Evolutionary conservation across 805 yeast genomes (phyloP).

Genomic region (Saturnispora quitensis): DNA sequence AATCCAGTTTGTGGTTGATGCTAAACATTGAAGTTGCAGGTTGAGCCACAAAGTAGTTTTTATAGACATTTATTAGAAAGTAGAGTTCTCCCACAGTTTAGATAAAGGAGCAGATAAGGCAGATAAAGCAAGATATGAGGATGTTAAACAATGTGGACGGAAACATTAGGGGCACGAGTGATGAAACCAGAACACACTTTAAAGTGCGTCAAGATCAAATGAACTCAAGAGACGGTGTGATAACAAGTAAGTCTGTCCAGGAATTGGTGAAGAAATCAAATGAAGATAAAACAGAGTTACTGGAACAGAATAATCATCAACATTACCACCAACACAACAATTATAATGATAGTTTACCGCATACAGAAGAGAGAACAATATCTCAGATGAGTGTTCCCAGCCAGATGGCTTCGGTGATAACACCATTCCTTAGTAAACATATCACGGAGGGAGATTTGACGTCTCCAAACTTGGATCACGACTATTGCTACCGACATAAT

Average conservation of each 20-base stretch:
- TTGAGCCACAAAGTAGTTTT: not conserved
- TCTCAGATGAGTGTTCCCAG: slow-evolving; percentile 3
- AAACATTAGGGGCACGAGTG: not conserved
- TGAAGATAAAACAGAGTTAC: not conserved
- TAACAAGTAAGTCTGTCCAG: not conserved
- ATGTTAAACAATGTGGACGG: not conserved
- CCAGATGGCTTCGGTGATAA: slow-evolving; percentile 20
- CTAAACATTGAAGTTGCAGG: not conserved
- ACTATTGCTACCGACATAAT: slow-evolving; percentile 86
- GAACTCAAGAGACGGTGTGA: not conserved
- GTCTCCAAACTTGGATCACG: slow-evolving; percentile 32
- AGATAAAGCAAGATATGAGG: not conserved
- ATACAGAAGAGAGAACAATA: slow-evolving; percentile 2
- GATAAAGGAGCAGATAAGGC: not conserved
- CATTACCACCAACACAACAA: not conserved
- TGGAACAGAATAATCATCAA: not conserved
- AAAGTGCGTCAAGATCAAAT: not conserved
- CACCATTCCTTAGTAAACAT: slow-evolving; percentile 29
- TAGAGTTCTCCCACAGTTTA: not conserved
- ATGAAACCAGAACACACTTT: not conserved
- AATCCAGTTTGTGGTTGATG: not conserved
- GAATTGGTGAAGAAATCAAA: not conserved
- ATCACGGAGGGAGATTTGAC: slow-evolving; percentile 28
- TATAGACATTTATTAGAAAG: not conserved
- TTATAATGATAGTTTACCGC: not conserved